These are phyloP conservation scores for Panaeolus papilionaceus DNA, from an alignment of 768 basidiomycete species.

Conservation along the genomic window DNA sequence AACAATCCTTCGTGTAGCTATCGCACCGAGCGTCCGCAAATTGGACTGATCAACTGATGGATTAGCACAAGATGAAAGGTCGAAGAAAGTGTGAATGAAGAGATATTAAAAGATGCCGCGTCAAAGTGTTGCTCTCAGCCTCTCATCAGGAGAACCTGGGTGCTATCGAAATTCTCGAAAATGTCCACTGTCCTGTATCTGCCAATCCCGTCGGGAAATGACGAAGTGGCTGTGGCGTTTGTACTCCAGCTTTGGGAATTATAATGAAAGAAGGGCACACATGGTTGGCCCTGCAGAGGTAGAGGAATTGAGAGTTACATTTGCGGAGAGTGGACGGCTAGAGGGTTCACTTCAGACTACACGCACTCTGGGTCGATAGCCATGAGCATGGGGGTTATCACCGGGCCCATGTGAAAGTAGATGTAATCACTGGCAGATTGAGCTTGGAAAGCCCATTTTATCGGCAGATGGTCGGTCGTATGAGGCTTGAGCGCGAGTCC, in stretches of 20 bases:
- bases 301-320: slow-evolving; percentile 2
- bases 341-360: not conserved
- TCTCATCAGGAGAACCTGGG: not conserved
- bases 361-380: not conserved
- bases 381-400: not conserved
- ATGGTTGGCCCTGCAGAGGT: not conserved
- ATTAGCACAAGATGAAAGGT: not conserved
- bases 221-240: slow-evolving; percentile 1
- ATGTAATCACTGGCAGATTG: not conserved
- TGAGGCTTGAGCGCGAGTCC: not conserved
- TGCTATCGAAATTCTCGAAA: not conserved
- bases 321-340: not conserved
- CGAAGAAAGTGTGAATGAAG: not conserved
- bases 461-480: not conserved
- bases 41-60: not conserved
- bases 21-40: not conserved
- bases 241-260: not conserved
- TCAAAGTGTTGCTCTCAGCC: not conserved
- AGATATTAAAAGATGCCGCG: not conserved
- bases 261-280: not conserved
- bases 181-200: not conserved
- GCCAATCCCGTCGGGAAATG: not conserved
- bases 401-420: not conserved
- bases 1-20: not conserved
- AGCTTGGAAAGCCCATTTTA: not conserved